Conservation (phyloP, 176 grass and related monocot species). For the Ensete glaucum region DNA sequence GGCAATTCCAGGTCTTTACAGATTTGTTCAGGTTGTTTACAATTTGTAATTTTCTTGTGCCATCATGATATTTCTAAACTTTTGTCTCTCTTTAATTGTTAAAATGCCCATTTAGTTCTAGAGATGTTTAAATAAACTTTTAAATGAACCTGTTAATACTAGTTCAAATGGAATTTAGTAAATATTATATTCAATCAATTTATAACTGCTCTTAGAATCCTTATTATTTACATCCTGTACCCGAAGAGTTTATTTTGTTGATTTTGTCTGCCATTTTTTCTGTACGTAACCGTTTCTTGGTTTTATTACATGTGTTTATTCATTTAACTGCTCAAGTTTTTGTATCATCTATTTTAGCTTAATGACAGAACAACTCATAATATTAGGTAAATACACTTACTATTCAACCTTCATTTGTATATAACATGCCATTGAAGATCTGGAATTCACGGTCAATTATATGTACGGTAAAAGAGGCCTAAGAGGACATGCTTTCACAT, state of each 20-base stretch:
- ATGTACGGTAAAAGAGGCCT: too few relatives aligned
- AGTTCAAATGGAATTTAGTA: neutral
- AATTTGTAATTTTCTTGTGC: neutral
- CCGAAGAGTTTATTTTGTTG: neutral
- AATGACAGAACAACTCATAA: neutral
- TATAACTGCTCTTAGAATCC: neutral
- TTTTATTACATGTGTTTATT: neutral
- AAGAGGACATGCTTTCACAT: too few relatives aligned
- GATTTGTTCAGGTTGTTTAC: slow-evolving; percentile 23
- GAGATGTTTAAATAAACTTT: neutral
- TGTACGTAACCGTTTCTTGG: neutral
- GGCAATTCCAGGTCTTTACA: slow-evolving; percentile 96
- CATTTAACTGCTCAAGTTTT: neutral
- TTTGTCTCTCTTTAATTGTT: neutral
- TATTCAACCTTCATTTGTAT: neutral
- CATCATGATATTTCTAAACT: neutral
- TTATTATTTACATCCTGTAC: neutral
- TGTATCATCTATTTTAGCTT: neutral
- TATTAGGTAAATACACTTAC: neutral
- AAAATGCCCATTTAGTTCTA: neutral
- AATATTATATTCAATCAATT: neutral
- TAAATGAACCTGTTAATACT: neutral
- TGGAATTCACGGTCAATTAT: neutral
- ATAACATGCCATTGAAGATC: neutral
- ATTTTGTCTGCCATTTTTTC: neutral